These are phyloP conservation scores for Seiridium cupressi DNA, from an alignment of 2,329 filamentous ascomycete genomes.

Conservation along the genomic window DNA sequence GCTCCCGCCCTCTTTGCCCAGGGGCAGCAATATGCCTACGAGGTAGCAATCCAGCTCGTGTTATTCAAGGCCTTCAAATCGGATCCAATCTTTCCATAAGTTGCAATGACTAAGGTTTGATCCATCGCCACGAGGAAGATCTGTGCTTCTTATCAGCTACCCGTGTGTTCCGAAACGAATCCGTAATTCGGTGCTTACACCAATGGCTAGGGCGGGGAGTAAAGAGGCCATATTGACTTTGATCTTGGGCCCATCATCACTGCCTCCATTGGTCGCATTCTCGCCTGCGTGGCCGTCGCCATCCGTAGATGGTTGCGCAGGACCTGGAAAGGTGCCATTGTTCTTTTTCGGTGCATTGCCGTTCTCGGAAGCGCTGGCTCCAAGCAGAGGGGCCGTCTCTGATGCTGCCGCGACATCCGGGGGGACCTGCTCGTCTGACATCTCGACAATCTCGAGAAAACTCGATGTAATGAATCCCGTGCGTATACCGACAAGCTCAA, in stretches of 20 bases:
- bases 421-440: not conserved
- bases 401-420: slow-evolving; percentile 11
- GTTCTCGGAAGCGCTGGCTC: slow-evolving; percentile 13
- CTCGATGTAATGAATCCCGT: too few species aligned
- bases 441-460: not conserved
- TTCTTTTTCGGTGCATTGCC: slow-evolving; percentile 11
- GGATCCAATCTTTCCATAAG: slow-evolving; percentile 74
- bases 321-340: slow-evolving; percentile 17
- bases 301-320: slow-evolving; percentile 20
- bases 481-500: too few species aligned
- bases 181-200: slow-evolving; percentile 15
- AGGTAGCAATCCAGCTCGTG: slow-evolving; percentile 69
- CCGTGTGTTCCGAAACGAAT: not conserved
- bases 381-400: slow-evolving; percentile 24
- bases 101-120: slow-evolving; percentile 75
- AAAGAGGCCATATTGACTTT: slow-evolving; percentile 22
- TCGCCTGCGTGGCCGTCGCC: slow-evolving; percentile 22
- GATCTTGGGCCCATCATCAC: slow-evolving; percentile 20
- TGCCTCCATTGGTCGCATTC: not conserved
- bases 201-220: slow-evolving; percentile 24
- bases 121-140: slow-evolving; percentile 72
- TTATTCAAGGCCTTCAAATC: slow-evolving; percentile 72
- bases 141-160: slow-evolving; percentile 31
- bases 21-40: slow-evolving; percentile 20
- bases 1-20: too few species aligned